A percentile compares a stretch with the other conserved stretches of the same genome.
phyloP scores from a whole-genome alignment of 2,329 filamentous ascomycete genomes.

The Aspergillus persii region DNA sequence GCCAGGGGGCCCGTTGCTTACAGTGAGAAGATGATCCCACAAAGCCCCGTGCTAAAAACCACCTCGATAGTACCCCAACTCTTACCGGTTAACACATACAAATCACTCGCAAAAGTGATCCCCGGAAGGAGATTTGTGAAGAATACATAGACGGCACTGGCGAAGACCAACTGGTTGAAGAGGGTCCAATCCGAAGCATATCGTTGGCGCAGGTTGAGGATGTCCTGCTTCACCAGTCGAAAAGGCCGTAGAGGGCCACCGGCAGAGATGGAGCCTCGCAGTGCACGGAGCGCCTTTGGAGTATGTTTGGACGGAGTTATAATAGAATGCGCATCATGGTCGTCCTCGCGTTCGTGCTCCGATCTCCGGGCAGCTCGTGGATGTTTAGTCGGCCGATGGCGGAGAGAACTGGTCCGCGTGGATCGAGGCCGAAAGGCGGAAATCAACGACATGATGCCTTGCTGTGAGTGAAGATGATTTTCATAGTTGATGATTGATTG shows the following conservation, averaged over 20 bases:
- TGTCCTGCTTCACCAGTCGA: conserved; percentile 53
- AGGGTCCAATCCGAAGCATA: conserved; percentile 56
- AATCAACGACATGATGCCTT: conserved; percentile 27
- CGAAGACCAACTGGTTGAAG: conserved; percentile 64
- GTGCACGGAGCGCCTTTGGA: conserved; percentile 28
- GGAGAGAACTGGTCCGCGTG: conserved; percentile 25
- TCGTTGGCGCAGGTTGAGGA: conserved; percentile 46
- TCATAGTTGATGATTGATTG: background rate
- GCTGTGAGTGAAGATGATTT: background rate
- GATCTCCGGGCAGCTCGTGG: conserved; percentile 1
- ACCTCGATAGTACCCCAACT: conserved; percentile 68
- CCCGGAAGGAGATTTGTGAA: conserved; percentile 66
- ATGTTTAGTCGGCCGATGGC: conserved; percentile 23
- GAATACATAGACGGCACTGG: conserved; percentile 64
- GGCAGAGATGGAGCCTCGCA: conserved; percentile 31
- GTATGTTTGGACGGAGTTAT: conserved; percentile 40
- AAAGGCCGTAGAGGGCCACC: conserved; percentile 52
- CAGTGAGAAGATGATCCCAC: conserved; percentile 62
- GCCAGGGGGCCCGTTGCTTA: conserved; percentile 25
- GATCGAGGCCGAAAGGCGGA: conserved; percentile 36
- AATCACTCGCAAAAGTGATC: conserved; percentile 65
- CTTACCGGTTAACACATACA: conserved; percentile 60
- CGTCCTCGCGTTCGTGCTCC: conserved; percentile 15
- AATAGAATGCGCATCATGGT: conserved; percentile 34
- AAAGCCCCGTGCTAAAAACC: conserved; percentile 64